Base-by-base conservation (phyloP, 371 early-diverging fungal species). In the Mucor lusitanicus region DNA sequence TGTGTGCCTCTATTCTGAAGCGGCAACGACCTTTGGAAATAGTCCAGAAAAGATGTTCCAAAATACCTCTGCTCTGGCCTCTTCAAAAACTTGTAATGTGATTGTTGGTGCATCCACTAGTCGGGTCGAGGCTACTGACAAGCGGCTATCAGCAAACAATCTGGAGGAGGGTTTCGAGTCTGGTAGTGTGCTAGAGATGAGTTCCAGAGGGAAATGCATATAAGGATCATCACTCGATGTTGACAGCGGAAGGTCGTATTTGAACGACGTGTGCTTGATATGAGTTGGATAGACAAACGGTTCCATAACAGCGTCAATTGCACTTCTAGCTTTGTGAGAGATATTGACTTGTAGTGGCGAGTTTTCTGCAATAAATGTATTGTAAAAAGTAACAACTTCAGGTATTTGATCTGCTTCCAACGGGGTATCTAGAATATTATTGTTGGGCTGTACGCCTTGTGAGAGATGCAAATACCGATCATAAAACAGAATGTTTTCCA, bases 271-370 rank as follows among this genome's bases (percentile, higher is more conserved):
- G 8, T 6, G 44, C 44, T 44, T 44, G 17, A 17, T 44, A 0
- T 7, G 44, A 6, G n/a, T 4, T n/a, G n/a, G 19, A 19, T 44
- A n/a, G 7, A 19, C 19, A 19, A 44, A 7, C 19, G n/a, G 44
- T 8, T 44, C 19, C 21, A 69, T 21, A 3, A 35, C 15, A 17
- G 4, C n/a, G 11, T 67, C 81, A 19, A 76, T 60, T 3, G 30
- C 46, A 15, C 46, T 44, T 27, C 73, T 61, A 13, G 78, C 76
- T 17, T 54, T 40, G 56, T 76, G 65, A 1, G 78, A 67, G 11
- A 82, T 72, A 56, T 82, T 79, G 25, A 82, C 78, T 55, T 82
- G 79, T 42, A 79, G 50, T 11, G 79, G 79, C 8, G 82, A 68
- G 33, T 64, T 50, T n/a, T 77, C 74, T 3, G 40, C 40, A 21